Conservation (phyloP, 805 yeast genomes). For the Ogataea populi-albae region DNA sequence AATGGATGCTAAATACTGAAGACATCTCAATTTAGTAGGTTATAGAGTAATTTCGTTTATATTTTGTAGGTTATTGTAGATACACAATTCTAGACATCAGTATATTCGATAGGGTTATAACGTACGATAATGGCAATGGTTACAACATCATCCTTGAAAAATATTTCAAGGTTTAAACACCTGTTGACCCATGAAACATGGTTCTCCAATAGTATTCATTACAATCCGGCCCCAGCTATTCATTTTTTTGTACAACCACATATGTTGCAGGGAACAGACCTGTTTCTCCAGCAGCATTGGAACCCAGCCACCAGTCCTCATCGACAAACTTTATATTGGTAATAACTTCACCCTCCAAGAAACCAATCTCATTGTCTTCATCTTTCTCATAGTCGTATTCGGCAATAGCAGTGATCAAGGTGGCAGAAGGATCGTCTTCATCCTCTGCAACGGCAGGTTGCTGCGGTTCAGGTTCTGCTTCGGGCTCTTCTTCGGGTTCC, state of each 20-base stretch:
- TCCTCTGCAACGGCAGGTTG: constrained; percentile 3
- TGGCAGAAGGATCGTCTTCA: not conserved
- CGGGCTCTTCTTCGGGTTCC: constrained; percentile 20
- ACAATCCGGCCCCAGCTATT: constrained; percentile 7
- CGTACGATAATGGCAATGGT: not conserved
- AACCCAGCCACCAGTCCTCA: constrained; percentile 67
- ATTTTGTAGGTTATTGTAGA: too few relatives aligned
- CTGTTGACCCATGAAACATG: too few relatives aligned
- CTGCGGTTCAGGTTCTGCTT: constrained; percentile 21
- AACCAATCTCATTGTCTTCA: constrained; percentile 72
- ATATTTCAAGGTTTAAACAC: too few relatives aligned
- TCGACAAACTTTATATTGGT: constrained; percentile 67
- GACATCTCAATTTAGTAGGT: too few relatives aligned
- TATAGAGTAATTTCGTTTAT: too few relatives aligned
- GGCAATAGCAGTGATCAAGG: constrained; percentile 57
- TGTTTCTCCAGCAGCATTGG: constrained; percentile 38
- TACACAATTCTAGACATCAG: too few relatives aligned
- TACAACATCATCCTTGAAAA: too few relatives aligned
- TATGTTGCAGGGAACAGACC: constrained; percentile 60
- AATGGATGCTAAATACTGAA: too few relatives aligned
- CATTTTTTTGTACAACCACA: constrained; percentile 37
- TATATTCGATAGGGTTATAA: not conserved
- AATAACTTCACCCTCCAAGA: constrained; percentile 64
- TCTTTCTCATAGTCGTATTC: constrained; percentile 76
- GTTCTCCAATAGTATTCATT: too few relatives aligned